Conservation (phyloP, 2,329 filamentous ascomycete species). For the Lizonia empirigonia region DNA sequence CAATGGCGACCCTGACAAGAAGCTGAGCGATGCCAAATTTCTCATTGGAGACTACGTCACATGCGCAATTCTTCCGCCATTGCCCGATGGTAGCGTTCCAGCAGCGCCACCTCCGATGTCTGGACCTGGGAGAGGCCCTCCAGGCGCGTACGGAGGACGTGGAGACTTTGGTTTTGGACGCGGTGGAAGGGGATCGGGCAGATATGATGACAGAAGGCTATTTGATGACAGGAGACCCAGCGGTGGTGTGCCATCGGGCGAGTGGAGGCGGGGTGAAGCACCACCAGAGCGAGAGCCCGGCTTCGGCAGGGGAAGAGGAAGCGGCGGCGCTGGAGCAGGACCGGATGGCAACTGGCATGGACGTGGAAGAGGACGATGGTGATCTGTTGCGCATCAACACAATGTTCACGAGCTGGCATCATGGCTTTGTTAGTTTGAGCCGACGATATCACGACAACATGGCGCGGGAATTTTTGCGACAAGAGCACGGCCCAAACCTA, state of each 20-base stretch:
- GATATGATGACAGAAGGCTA: slow-evolving; percentile 33
- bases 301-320: slow-evolving; percentile 42
- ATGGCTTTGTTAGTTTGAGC: not conserved
- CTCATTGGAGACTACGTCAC: slow-evolving; percentile 89
- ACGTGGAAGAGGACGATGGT: slow-evolving; percentile 43
- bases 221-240: slow-evolving; percentile 47
- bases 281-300: slow-evolving; percentile 57
- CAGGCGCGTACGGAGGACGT: slow-evolving; percentile 37
- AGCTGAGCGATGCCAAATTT: slow-evolving; percentile 76
- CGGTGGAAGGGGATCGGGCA: slow-evolving; percentile 37
- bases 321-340: slow-evolving; percentile 39
- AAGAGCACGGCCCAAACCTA: not conserved
- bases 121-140: slow-evolving; percentile 38
- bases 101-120: slow-evolving; percentile 59
- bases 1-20: slow-evolving; percentile 70
- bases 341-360: slow-evolving; percentile 37
- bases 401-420: not conserved
- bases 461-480: not conserved
- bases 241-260: slow-evolving; percentile 59
- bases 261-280: slow-evolving; percentile 70
- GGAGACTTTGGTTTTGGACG: slow-evolving; percentile 47
- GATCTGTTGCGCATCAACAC: slow-evolving; percentile 1
- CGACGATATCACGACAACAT: not conserved
- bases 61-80: slow-evolving; percentile 78
- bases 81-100: slow-evolving; percentile 74